Conservation (phyloP, 441 rosid genomes). For the Capsella rubella region DNA sequence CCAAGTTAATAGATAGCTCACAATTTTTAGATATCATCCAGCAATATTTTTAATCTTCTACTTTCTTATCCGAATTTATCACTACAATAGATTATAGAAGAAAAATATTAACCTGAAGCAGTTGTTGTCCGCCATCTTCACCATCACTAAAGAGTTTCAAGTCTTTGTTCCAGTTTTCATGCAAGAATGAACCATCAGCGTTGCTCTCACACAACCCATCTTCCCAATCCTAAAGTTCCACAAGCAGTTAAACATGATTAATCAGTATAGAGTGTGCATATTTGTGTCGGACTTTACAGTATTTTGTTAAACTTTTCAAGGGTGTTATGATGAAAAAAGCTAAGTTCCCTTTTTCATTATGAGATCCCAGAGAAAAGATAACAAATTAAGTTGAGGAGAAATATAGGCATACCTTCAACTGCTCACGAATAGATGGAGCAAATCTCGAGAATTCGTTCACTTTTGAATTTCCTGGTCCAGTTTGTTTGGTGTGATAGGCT, state of each 20-base stretch:
- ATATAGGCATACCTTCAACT: slow-evolving; percentile 64
- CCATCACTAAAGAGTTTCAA: slow-evolving; percentile 71
- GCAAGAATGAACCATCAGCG: slow-evolving; percentile 90
- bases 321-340: neutral
- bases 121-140: slow-evolving; percentile 88
- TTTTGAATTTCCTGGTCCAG: slow-evolving; percentile 59
- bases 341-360: neutral
- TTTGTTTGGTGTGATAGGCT: slow-evolving; percentile 68
- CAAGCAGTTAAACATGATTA: slow-evolving; percentile 8
- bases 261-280: neutral
- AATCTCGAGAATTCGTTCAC: slow-evolving; percentile 55
- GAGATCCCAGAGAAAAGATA: neutral
- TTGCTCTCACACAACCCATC: slow-evolving; percentile 86
- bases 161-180: slow-evolving; percentile 91
- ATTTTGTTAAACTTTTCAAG: neutral
- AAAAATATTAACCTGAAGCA: slow-evolving; percentile 71
- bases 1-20: neutral
- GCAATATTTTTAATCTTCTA: neutral
- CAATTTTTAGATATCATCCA: slow-evolving; percentile 7
- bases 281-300: neutral
- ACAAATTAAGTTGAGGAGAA: neutral
- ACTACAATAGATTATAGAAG: slow-evolving; percentile 26
- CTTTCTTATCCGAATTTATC: slow-evolving; percentile 1
- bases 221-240: slow-evolving; percentile 81
- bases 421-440: slow-evolving; percentile 75